These are phyloP conservation scores for Russula abietina DNA, from an alignment of 768 basidiomycete species.

Conservation along the genomic window DNA sequence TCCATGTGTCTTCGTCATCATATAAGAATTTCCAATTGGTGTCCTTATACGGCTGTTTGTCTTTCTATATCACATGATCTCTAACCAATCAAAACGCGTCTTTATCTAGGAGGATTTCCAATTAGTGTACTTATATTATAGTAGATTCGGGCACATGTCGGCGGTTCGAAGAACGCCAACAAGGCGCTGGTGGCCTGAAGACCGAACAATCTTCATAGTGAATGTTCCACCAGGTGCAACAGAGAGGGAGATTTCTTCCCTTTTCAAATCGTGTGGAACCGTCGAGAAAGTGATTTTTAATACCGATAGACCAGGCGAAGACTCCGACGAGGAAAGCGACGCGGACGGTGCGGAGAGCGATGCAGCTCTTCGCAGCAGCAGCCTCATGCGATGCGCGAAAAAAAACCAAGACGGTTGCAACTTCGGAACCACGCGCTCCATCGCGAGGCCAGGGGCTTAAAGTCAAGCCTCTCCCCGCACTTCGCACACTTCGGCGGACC, in stretches of 20 bases:
- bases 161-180: constrained; percentile 36
- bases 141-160: constrained; percentile 58
- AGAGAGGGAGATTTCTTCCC: constrained; percentile 64
- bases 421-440: constrained; percentile 18
- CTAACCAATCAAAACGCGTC: too few relatives aligned
- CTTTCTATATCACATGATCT: too few relatives aligned
- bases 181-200: constrained; percentile 38
- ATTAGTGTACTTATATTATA: too few relatives aligned
- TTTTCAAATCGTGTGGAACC: constrained; percentile 76
- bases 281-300: constrained; percentile 72
- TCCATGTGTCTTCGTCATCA: too few relatives aligned
- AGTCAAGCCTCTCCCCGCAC: constrained; percentile 56
- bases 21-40: too few relatives aligned
- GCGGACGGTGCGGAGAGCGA: constrained; percentile 34
- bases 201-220: constrained; percentile 79
- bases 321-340: constrained; percentile 36
- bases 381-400: constrained; percentile 30
- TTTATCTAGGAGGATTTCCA: too few relatives aligned
- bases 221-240: constrained; percentile 88
- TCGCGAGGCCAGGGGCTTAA: constrained; percentile 36
- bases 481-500: constrained; percentile 55
- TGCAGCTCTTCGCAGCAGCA: constrained; percentile 13
- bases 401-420: constrained; percentile 31
- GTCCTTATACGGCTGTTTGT: too few relatives aligned
- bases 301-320: constrained; percentile 35